Evolutionary conservation across 2,329 filamentous ascomycete species (phyloP).

Genomic region (Metarhizium humberi): DNA sequence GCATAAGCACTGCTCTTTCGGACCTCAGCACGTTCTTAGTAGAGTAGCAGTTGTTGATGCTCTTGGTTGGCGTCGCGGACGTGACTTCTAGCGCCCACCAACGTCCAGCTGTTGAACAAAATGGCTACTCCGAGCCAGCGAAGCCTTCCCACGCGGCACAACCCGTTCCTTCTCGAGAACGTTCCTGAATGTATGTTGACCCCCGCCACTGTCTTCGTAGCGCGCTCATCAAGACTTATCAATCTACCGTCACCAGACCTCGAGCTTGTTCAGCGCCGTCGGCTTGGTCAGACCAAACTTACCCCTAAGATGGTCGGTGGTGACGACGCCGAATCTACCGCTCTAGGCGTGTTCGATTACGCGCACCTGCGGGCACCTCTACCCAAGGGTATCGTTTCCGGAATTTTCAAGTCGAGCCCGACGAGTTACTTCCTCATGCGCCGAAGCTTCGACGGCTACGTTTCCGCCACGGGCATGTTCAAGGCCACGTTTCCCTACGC

Average conservation of each 20-base stretch:
- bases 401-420: constrained; percentile 83
- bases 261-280: constrained; percentile 72
- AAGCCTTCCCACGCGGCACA: constrained; percentile 50
- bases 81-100: background rate
- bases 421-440: constrained; percentile 97
- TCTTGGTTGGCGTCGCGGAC: constrained; percentile 1
- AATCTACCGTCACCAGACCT: constrained; percentile 37
- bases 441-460: constrained; percentile 73
- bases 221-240: constrained; percentile 14
- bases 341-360: constrained; percentile 85
- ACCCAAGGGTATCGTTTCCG: constrained; percentile 82
- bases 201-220: constrained; percentile 3
- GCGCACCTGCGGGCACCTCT: constrained; percentile 88
- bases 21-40: background rate
- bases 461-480: constrained; percentile 87
- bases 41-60: background rate
- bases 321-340: constrained; percentile 63
- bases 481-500: constrained; percentile 82
- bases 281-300: constrained; percentile 87
- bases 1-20: background rate
- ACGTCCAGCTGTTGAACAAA: background rate
- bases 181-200: constrained; percentile 49
- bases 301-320: constrained; percentile 69
- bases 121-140: constrained; percentile 30
- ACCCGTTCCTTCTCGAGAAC: constrained; percentile 56